phyloP scores from a whole-genome alignment of 169 alveolate species.

The Cryptosporidium viatorum region DNA sequence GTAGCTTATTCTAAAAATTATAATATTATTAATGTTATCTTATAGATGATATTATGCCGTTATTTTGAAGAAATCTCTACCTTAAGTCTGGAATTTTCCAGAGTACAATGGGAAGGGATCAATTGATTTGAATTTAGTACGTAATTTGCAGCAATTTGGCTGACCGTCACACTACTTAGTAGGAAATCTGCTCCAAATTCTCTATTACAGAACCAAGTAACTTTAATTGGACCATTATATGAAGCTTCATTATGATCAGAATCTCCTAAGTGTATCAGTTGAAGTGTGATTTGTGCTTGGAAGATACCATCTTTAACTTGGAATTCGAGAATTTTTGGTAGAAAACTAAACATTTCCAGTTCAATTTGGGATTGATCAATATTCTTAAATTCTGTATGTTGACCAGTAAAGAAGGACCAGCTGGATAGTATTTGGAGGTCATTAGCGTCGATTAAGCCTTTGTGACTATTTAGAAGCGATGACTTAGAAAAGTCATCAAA shows the following conservation, averaged over 20 bases:
- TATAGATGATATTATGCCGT: neutral
- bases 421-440: constrained; percentile 26
- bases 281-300: constrained; percentile 56
- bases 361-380: constrained; percentile 36
- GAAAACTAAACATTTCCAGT: constrained; percentile 60
- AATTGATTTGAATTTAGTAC: constrained; percentile 31
- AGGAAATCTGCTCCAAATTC: constrained; percentile 31
- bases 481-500: constrained; percentile 1
- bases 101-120: constrained; percentile 41
- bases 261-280: constrained; percentile 23
- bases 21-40: neutral
- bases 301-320: constrained; percentile 4
- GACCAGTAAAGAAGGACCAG: constrained; percentile 59
- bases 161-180: constrained; percentile 17
- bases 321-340: constrained; percentile 48
- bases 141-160: constrained; percentile 40
- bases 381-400: constrained; percentile 12
- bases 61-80: constrained; percentile 25
- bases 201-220: constrained; percentile 59
- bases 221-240: constrained; percentile 54
- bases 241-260: constrained; percentile 11
- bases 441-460: neutral
- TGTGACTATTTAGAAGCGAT: neutral
- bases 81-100: constrained; percentile 53
- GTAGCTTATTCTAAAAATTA: neutral